These are phyloP conservation scores for Fremontodendron californicum DNA, from an alignment of 345 rosid genomes.

Conservation along the genomic window DNA sequence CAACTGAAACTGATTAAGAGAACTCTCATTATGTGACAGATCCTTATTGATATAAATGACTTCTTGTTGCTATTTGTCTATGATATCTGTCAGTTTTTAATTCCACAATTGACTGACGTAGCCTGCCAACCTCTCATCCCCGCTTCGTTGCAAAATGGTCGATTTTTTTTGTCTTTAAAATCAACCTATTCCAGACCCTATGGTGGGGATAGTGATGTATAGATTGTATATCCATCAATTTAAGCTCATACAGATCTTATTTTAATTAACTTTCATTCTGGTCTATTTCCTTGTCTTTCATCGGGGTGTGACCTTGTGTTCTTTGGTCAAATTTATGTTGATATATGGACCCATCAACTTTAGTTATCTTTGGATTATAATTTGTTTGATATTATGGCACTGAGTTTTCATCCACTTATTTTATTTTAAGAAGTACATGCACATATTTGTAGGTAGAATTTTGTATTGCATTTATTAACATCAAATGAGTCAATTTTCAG, in stretches of 20 bases:
- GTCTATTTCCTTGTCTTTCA: neutral
- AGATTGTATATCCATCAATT: neutral
- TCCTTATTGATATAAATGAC: neutral
- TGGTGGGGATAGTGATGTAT: neutral
- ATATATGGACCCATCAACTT: neutral
- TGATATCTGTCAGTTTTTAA: neutral
- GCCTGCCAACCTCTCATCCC: neutral
- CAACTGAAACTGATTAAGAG: neutral
- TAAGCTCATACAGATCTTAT: neutral
- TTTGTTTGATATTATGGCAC: too few relatives aligned
- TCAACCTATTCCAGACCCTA: neutral
- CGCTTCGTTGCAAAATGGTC: neutral
- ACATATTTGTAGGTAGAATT: neutral
- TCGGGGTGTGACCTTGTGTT: neutral
- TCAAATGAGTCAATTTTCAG: constrained; percentile 34
- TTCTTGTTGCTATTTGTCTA: neutral
- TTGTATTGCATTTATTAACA: constrained; percentile 2
- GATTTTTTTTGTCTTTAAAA: neutral
- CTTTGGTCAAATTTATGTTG: neutral
- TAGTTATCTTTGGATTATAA: neutral
- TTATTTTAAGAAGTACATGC: neutral
- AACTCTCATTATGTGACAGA: neutral
- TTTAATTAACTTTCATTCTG: neutral
- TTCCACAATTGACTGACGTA: neutral
- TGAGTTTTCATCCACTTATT: neutral